Percentiles rank a stretch among this genome's conserved stretches.
Conservation (phyloP, 2,329 filamentous ascomycete genomes). For the Aureobasidium mangrovei region DNA sequence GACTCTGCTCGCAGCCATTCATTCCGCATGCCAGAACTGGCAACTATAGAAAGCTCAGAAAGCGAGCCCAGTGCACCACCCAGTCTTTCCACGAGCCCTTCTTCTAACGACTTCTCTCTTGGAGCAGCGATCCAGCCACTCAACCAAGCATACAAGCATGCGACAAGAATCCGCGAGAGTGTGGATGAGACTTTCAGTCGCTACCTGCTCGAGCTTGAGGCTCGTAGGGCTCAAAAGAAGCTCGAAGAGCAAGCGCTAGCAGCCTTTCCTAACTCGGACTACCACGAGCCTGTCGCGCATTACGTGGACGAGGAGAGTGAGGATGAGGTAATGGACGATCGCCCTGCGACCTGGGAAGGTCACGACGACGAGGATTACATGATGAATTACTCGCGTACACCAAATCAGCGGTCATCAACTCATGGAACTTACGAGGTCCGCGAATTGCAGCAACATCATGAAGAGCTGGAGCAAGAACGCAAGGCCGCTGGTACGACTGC, state of each 20-base stretch:
- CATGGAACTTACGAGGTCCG: slow-evolving; percentile 65
- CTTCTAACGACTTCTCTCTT: slow-evolving; percentile 41
- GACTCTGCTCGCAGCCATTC: slow-evolving; percentile 38
- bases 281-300: slow-evolving; percentile 62
- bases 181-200: slow-evolving; percentile 68
- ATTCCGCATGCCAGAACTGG: slow-evolving; percentile 52
- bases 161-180: slow-evolving; percentile 51
- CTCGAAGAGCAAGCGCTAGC: slow-evolving; percentile 68
- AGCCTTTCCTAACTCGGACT: slow-evolving; percentile 63
- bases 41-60: slow-evolving; percentile 53
- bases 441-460: slow-evolving; percentile 71
- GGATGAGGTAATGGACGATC: slow-evolving; percentile 27
- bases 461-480: slow-evolving; percentile 49
- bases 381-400: slow-evolving; percentile 19
- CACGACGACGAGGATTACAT: slow-evolving; percentile 31
- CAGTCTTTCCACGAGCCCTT: slow-evolving; percentile 17
- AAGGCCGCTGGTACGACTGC: slow-evolving; percentile 33
- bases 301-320: slow-evolving; percentile 54
- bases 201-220: slow-evolving; percentile 71
- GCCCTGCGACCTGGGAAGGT: slow-evolving; percentile 31
- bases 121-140: slow-evolving; percentile 34
- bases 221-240: slow-evolving; percentile 69
- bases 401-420: slow-evolving; percentile 50
- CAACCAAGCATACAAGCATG: slow-evolving; percentile 40
- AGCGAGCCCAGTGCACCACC: slow-evolving; percentile 24